These are phyloP conservation scores for Gossypium laxum DNA, from an alignment of 441 rosid species.

Conservation along the genomic window DNA sequence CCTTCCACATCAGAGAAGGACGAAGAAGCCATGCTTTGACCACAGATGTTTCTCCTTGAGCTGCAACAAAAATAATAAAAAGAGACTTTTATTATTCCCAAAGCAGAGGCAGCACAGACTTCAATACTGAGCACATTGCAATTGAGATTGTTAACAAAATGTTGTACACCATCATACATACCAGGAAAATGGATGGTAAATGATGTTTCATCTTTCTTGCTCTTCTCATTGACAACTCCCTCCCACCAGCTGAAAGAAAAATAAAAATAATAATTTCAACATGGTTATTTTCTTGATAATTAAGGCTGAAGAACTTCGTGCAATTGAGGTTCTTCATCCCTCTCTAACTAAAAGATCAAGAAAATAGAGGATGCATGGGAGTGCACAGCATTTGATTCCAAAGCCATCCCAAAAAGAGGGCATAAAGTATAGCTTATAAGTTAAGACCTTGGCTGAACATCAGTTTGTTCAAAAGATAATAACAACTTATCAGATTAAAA, in stretches of 20 bases:
- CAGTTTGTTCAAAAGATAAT: background rate
- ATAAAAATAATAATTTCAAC: conserved; percentile 9
- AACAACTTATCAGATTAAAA: background rate
- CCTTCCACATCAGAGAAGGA: conserved; percentile 76
- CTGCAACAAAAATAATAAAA: conserved; percentile 32
- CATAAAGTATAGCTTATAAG: background rate
- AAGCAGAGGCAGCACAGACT: conserved; percentile 5
- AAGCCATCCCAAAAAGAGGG: background rate
- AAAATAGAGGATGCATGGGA: background rate
- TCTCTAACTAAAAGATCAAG: background rate
- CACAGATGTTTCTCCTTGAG: conserved; percentile 47
- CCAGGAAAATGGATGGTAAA: conserved; percentile 73
- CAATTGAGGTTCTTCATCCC: background rate
- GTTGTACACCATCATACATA: conserved; percentile 18
- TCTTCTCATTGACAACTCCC: conserved; percentile 70
- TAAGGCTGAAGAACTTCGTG: background rate
- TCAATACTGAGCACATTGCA: background rate
- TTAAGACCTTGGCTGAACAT: background rate
- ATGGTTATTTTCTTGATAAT: background rate
- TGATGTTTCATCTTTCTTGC: conserved; percentile 62
- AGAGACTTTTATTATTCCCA: background rate
- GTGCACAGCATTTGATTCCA: background rate
- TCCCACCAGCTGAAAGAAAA: conserved; percentile 73
- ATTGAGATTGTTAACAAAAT: background rate
- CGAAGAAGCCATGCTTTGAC: conserved; percentile 75